Base-by-base conservation (phyloP, 164 flowering plant species). In the Stephania yunnanensis region DNA sequence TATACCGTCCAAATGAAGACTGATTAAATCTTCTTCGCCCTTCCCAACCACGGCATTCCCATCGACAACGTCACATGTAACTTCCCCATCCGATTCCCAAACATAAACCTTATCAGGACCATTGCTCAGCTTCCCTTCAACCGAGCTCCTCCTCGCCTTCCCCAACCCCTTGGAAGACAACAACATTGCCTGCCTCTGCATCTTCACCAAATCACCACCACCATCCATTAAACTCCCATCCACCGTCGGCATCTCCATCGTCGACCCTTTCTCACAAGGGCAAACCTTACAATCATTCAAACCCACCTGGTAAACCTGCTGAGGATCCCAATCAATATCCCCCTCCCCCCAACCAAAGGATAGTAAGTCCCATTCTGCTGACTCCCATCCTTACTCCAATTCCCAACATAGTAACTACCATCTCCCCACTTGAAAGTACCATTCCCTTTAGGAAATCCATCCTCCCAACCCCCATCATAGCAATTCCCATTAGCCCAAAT, bases 241-340 rank as follows among this genome's bases (percentile, higher is more conserved):
- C 80, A 0, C 79, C 17, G 82, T 75, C 29, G 81, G 73, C 6
- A 63, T 69, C 78, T 95, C 91, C 77, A 93, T 97, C 0, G 98
- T 73, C 2, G 90, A 77, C 7, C 91, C 87, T 81, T 88, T 89
- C 84, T 92, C 97, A 12, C 74, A 80, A 0, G 85, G 86, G 53
- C 88, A 87, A 66, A 95, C 76, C 75, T 76, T 82, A 73, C 88
- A 86, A 36, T 87, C 92, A 10, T 22, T 76, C 75, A 92, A 81
- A 58, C 87, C 84, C 11, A 75, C 84, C 9, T 76, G 65, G 30
- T 80, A 93, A 61, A 92, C 86, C 22, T 84, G 85, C 68, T 87
- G 90, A 42, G 94, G 97, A 82, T 87, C 87, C 96, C 97, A 93
- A n/a, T 91, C 89, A 36, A 67, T 88, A 29, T 79, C 73, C 69